Conservation (phyloP, 345 rosid species). For the Cochlearia excelsa region DNA sequence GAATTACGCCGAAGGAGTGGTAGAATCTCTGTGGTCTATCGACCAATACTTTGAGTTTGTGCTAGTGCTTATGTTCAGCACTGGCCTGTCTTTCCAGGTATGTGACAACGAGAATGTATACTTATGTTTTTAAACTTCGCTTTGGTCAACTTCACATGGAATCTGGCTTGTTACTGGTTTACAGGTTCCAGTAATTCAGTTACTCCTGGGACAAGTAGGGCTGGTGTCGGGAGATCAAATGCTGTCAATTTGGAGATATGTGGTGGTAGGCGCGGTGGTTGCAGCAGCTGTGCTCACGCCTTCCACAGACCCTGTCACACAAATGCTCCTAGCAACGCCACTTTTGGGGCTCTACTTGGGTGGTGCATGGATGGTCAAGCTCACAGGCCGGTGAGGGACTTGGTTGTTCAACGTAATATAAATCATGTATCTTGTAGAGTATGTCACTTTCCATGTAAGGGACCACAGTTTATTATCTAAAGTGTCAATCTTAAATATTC, state of each 20-base stretch:
- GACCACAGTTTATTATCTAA: conserved; percentile 20
- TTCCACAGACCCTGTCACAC: conserved; percentile 96
- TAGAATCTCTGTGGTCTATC: conserved; percentile 95
- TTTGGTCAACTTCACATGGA: conserved; percentile 24
- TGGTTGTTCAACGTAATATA: conserved; percentile 19
- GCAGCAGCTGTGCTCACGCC: conserved; percentile 96
- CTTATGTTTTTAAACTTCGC: background rate
- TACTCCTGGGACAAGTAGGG: conserved; percentile 89
- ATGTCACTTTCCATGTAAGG: conserved; percentile 15
- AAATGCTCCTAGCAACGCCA: conserved; percentile 82
- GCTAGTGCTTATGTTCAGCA: conserved; percentile 97
- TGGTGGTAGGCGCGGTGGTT: conserved; percentile 87
- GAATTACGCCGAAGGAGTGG: conserved; percentile 91
- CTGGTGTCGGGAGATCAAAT: conserved; percentile 85
- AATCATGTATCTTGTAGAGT: conserved; percentile 26
- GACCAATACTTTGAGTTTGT: conserved; percentile 98
- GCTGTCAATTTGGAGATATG: conserved; percentile 97
- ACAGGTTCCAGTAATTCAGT: conserved; percentile 96
- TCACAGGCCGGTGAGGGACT: conserved; percentile 61
- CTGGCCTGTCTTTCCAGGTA: conserved; percentile 97
- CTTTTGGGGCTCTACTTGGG: conserved; percentile 92
- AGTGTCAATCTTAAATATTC: conserved; percentile 1
- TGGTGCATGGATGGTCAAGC: conserved; percentile 91
- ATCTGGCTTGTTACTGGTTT: conserved; percentile 2
- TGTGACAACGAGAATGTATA: conserved; percentile 2